Conservation (phyloP, 2,329 filamentous ascomycete genomes). For the Nigrospora sphaerica region DNA sequence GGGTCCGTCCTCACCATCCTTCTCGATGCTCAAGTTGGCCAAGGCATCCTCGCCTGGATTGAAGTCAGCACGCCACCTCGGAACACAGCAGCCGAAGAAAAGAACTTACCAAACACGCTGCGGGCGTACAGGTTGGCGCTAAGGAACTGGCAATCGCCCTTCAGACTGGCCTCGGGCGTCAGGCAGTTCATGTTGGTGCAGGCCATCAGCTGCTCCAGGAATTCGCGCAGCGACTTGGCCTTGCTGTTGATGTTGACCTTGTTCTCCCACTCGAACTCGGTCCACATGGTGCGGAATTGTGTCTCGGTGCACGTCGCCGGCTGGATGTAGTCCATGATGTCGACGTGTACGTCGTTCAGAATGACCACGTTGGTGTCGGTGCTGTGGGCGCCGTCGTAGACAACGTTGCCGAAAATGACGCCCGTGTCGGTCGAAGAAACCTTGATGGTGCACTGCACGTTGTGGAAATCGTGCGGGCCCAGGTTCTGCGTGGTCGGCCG, state of each 20-base stretch:
- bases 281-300: conserved; percentile 99
- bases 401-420: conserved; percentile 97
- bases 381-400: conserved; percentile 89
- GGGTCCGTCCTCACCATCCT: conserved; percentile 89
- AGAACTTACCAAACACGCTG: conserved; percentile 88
- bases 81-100: neutral
- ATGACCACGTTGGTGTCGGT: conserved; percentile 97
- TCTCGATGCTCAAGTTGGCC: conserved; percentile 95
- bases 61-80: neutral
- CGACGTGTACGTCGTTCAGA: conserved; percentile 93
- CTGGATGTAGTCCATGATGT: conserved; percentile 99
- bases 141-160: conserved; percentile 96
- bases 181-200: conserved; percentile 98
- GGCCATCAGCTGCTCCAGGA: conserved; percentile 91
- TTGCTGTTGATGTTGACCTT: conserved; percentile 99
- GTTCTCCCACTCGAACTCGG: conserved; percentile 99
- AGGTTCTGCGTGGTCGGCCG: conserved; percentile 94
- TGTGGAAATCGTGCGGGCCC: conserved; percentile 92
- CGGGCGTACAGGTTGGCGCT: conserved; percentile 94
- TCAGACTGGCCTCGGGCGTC: conserved; percentile 90
- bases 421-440: conserved; percentile 96
- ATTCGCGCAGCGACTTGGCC: conserved; percentile 83
- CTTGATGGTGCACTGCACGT: conserved; percentile 97
- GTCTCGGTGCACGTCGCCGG: conserved; percentile 95
- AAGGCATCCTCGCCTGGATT: conserved; percentile 86